A percentile compares a stretch with the other conserved stretches of the same genome.
Conservation (phyloP, 768 basidiomycete species). For the Clathrus columnatus region DNA sequence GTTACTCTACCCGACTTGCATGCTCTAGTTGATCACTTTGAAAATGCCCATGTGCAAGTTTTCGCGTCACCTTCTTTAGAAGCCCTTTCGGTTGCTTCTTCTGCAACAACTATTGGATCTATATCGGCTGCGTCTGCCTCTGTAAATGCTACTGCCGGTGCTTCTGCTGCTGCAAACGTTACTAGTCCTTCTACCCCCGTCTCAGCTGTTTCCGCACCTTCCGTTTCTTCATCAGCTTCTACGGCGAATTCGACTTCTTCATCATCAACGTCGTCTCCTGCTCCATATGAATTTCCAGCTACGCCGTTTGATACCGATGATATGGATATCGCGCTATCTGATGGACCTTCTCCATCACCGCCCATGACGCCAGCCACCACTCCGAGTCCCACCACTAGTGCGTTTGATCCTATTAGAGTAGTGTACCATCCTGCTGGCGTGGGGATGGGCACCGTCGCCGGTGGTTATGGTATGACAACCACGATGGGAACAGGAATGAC, state of each 20-base stretch:
- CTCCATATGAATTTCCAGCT: no score
- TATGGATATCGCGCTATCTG: conserved; percentile 3
- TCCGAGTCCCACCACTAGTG: neutral
- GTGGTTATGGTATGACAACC: no score
- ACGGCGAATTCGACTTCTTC: neutral
- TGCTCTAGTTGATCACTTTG: conserved; percentile 86
- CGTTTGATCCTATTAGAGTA: neutral
- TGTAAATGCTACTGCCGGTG: no score
- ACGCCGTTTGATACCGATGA: conserved; percentile 3
- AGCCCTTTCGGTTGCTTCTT: neutral
- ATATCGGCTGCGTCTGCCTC: no score
- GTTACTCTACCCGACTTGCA: conserved; percentile 66
- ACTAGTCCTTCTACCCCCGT: neutral
- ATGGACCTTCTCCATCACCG: neutral
- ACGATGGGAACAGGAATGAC: no score
- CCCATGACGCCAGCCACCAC: neutral
- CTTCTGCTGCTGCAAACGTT: no score
- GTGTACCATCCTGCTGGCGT: neutral
- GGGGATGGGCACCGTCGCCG: neutral
- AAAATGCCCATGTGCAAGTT: conserved; percentile 81
- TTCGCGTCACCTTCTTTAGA: conserved; percentile 21
- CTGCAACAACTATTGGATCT: no score
- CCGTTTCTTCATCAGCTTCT: neutral
- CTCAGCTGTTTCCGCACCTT: neutral
- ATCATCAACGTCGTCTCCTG: no score